Evolutionary conservation across 208 protist species (phyloP).

Genomic region (Naegleria fowleri): DNA sequence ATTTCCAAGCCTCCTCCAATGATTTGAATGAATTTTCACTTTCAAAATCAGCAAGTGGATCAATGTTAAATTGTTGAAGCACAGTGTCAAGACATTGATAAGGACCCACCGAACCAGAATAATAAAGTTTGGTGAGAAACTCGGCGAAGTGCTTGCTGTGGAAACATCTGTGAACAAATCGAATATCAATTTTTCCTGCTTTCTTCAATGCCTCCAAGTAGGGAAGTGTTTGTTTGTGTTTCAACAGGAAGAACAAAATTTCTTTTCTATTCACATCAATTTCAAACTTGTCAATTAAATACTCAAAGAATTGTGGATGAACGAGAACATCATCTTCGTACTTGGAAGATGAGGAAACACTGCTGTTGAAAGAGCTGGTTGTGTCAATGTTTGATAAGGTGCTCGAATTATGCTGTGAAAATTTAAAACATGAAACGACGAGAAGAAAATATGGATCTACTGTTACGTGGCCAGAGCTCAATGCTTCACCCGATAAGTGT

Average conservation of each 20-base stretch:
- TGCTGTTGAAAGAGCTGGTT: too few relatives aligned
- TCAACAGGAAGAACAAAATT: not conserved
- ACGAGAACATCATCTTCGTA: too few relatives aligned
- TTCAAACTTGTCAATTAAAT: not conserved
- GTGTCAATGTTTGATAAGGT: not conserved
- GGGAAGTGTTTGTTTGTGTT: not conserved
- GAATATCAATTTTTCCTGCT: not conserved
- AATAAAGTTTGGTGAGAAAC: not conserved
- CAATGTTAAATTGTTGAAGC: not conserved
- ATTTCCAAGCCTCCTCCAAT: not conserved
- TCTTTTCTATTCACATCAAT: not conserved
- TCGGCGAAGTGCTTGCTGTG: not conserved
- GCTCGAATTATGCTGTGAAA: not conserved
- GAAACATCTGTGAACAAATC: not conserved
- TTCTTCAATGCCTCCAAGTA: not conserved
- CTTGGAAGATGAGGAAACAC: too few relatives aligned
- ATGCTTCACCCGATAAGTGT: not conserved
- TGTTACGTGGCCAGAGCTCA: too few relatives aligned
- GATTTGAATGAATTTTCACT: not conserved
- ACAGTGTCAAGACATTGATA: not conserved
- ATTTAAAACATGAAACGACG: not conserved
- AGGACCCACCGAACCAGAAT: too few relatives aligned
- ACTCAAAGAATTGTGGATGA: not conserved
- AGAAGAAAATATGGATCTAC: not conserved
- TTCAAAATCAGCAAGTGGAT: not conserved